Evolutionary conservation across 2,329 filamentous ascomycete species (phyloP), one percentile per base, ranked within the genome.

Genomic region (Capronia coronata): DNA sequence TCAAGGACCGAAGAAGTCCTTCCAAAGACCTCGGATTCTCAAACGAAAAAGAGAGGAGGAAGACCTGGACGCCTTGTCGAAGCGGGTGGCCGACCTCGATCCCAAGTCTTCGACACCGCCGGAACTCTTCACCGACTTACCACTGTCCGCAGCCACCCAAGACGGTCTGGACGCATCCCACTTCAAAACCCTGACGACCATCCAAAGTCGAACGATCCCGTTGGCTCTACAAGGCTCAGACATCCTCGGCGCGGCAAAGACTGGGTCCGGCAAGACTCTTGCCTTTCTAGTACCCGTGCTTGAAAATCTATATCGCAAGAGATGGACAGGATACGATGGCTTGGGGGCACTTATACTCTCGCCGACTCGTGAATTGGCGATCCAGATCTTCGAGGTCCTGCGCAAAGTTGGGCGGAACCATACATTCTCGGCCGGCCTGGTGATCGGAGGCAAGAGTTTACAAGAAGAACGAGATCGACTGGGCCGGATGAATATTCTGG

Each of bases 381-480:
- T 94, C 32, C 93, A 98, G 68, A 98, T 95, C 54, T 98, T 97
- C 64, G 86, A 96, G 50, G 91, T 97, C 0, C 70, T 98, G 61
- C 78, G 87, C 54, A 95, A 94, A 67, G 80, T 98, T 50, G 93
- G 93, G 38, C 80, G 87, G 49, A 82, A 91, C 50, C 91, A 98
- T 67, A 76, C 80, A 52, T 96, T 97, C 66, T 94, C 91, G 0
- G 93, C 93, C 0, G 93, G 93, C 0, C 70, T 97, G 61, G 81
- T 98, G 8, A 97, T 97, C 61, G 93, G 93, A 34, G 93, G 93
- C 34, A 95, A 94, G 75, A 90, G 79, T 65, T 65, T 96, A 61
- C 83, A 86, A 63, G 90, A 96, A 63, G 84, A 98, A 70, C 82
- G 87, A 19, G 87, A 94, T 60, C 79, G 90, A 27, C 66, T 98